Evolutionary conservation across 345 rosid genomes (phyloP), one percentile per base, ranked within the genome.

Genomic region (Laguncularia racemosa): DNA sequence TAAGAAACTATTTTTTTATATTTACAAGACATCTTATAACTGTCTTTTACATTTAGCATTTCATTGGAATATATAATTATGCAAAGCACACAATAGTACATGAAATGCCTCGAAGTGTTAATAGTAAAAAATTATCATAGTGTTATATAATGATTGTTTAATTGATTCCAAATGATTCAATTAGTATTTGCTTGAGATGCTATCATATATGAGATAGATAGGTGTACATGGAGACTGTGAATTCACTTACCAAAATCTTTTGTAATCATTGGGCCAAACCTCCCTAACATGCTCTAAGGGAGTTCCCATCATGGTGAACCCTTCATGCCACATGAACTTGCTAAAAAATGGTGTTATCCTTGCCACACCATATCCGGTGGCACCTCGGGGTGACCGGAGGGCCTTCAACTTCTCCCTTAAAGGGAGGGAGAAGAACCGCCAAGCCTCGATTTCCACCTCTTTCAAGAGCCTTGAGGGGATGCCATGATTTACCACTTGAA

Each of bases 311-410:
- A 91, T 76, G 20, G 97, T 91, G 60, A 91, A 88, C 40, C 97
- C 97, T 78, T 91, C 97, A 46, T 89, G 87, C 97, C 97, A 88
- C 97, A 91, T 83, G 60, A 63, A 62, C 74, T 85, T 83, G 4
- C 59, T 45, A 60, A 91, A 91, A 68, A 87, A 85, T 12, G 82
- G 76, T 3, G 96, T 69, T 44, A 91, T 81, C 65, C 83, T 78
- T 48, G 96, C 89, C 1, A 71, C 59, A 14, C 97, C 97, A 11
- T 91, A 91, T 3, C 97, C 97, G 9, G 82, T 70, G 60, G 78
- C 68, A 10, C 77, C 83, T 0, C 65, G 69, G 0, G 84, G 82
- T 8, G 81, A 62, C 43, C 96, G 66, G 13, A 79, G 57, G 17
- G 81, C 86, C 75, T 71, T 81, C 62, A 77, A 52, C 72, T 91